phyloP scores from a whole-genome alignment of 139 green algal genomes.

The Monoraphidium neglectum region DNA sequence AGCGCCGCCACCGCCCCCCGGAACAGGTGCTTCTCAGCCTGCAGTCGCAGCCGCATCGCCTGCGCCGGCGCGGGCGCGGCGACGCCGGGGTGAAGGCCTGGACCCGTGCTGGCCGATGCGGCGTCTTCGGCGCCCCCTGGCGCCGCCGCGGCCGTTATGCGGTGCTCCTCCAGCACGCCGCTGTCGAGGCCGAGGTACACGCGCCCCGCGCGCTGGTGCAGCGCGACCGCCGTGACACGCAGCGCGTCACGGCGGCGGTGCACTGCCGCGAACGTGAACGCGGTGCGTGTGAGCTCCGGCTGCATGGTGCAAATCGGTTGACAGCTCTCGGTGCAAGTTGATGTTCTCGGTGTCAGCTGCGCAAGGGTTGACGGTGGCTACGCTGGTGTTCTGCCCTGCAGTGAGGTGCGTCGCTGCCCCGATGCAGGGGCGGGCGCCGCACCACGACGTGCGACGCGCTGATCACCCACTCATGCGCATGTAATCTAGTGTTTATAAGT shows the following conservation, averaged over 20 bases:
- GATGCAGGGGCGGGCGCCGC: too few relatives aligned
- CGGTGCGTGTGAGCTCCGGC: conserved; percentile 27
- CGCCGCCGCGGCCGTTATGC: background rate
- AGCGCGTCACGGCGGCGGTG: conserved; percentile 29
- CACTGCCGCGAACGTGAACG: conserved; percentile 35
- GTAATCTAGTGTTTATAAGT: too few relatives aligned
- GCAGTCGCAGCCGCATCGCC: conserved; percentile 15
- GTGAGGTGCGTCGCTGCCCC: too few relatives aligned
- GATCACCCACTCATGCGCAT: too few relatives aligned
- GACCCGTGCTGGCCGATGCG: background rate
- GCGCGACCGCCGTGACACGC: conserved; percentile 47
- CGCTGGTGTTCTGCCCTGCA: too few relatives aligned
- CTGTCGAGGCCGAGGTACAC: conserved; percentile 30
- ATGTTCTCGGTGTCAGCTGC: too few relatives aligned
- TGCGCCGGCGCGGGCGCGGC: background rate
- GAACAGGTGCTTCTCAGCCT: conserved; percentile 23
- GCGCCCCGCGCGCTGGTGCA: conserved; percentile 19
- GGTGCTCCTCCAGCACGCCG: conserved; percentile 26
- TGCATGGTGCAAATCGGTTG: too few relatives aligned
- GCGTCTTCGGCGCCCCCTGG: background rate
- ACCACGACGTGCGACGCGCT: too few relatives aligned
- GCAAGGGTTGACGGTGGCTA: too few relatives aligned
- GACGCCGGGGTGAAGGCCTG: background rate
- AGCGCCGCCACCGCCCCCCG: conserved; percentile 5
- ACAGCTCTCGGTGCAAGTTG: too few relatives aligned